Base-by-base conservation (phyloP, 352 stramenopile genomes). In the Phytophthora gonapodyides region DNA sequence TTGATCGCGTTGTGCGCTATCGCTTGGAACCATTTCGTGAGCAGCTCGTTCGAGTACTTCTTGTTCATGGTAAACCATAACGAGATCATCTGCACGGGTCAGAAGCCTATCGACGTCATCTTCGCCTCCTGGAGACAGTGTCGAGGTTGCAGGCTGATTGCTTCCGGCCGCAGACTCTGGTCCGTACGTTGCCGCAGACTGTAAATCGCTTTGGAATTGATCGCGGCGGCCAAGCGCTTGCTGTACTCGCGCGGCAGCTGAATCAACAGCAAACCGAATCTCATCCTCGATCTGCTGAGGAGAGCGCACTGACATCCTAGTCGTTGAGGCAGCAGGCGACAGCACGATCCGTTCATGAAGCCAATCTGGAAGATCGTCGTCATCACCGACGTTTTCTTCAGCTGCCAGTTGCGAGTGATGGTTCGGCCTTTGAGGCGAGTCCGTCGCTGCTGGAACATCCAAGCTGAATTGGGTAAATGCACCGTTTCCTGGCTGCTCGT, bases 271-370 rank as follows among this genome's bases (percentile, higher is more conserved):
- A 19, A 66, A 33, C 7, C 69, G 79, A 33, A 91, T 91, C 35
- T 91, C 77, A 4, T 81, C 59, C 34, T 87, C 78, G 13, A 91
- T 84, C 36, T 85, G 69, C 45, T 82, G 78, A 1, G 71, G 71
- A 6, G 67, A 76, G 36, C 61, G 64, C 12, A 61, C 53, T 1
- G 75, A 45, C 31, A n/a, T n/a, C 53, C 71, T 70, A 13, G 31
- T 54, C 6, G 16, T 36, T 21, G 66, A 74, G 7, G 38, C 24
- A 55, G 47, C 10, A 1, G 66, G 61, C 37, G 66, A 64, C 1
- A 70, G 38, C 7, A 56, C 44, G 21, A 42, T 44, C 7, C 37
- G 49, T 13, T 49, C 55, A 42, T 30, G 38, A 38, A 74, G 16
- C 66, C 66, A 74, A 27, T 74, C 66, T 24, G 66, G 66, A 30